These are phyloP conservation scores for Taphrina deformans DNA, from an alignment of 1,139 yeast genomes.

Conservation along the genomic window DNA sequence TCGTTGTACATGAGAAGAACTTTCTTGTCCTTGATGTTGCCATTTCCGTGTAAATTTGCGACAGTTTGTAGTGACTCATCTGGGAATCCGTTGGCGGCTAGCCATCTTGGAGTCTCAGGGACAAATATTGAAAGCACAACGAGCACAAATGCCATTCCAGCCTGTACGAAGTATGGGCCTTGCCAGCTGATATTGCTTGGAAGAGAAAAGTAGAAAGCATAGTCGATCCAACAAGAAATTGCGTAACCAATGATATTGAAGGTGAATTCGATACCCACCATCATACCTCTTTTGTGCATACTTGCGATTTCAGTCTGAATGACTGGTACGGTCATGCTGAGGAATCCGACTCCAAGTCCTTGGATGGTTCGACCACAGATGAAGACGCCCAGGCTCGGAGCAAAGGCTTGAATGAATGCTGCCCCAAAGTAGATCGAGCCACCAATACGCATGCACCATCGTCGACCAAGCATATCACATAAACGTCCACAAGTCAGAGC, in stretches of 20 bases:
- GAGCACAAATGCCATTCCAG: neutral
- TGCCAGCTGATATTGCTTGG: conserved; percentile 4
- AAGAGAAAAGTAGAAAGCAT: neutral
- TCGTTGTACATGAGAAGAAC: neutral
- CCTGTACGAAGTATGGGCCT: conserved; percentile 4
- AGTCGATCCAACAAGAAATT: conserved; percentile 1
- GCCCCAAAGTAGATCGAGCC: neutral
- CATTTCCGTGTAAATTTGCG: neutral
- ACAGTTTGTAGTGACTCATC: neutral
- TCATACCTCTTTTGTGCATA: conserved; percentile 6
- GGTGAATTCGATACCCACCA: conserved; percentile 1
- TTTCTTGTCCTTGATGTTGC: neutral
- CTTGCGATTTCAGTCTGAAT: neutral
- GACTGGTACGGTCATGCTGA: conserved; percentile 8
- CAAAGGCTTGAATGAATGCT: conserved; percentile 1
- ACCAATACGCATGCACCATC: conserved; percentile 1
- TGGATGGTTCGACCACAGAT: neutral
- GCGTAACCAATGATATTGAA: conserved; percentile 4
- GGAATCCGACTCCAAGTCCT: neutral
- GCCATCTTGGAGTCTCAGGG: neutral
- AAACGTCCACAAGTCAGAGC: conserved; percentile 3
- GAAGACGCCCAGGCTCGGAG: conserved; percentile 3
- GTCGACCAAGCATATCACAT: conserved; percentile 1
- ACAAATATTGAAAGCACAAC: neutral
- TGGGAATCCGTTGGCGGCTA: neutral